Base-by-base conservation (phyloP, 2,329 filamentous ascomycete species). In the Phialocephala sp. region DNA sequence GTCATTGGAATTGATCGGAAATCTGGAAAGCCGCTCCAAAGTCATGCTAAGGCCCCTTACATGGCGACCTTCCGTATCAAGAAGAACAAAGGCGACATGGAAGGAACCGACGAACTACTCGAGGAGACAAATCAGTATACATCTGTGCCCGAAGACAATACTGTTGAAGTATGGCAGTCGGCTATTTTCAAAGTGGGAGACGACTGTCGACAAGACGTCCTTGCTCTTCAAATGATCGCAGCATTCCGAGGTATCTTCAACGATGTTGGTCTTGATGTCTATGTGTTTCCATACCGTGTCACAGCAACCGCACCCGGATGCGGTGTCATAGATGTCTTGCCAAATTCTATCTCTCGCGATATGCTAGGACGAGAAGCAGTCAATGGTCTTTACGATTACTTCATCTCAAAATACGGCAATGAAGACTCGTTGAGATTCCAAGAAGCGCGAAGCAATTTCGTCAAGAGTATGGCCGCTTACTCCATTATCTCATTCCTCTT, bases 141-240 rank as follows among this genome's bases (percentile, higher is more conserved):
- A 6, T 74, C 74, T 20, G 71, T 72, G 22, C 75, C 75, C 8
- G 73, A 74, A 35, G 80, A 81, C 61, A 87, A 85, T 73, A 92
- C 88, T 0, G 88, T 97, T 71, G 96, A 99, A 78, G 91, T 94
- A n/a, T 98, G 95, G 96, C 95, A 99, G 78, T 97, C 93, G 1
- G 95, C 94, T 64, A 99, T 99, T 75, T 99, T 99, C 88, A 99
- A 99, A 78, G 96, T 99, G 58, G 95, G 95, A 68, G 95, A 99
- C 77, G 95, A 99, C 78, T 98, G 95, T 77, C 91, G 95, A 59
- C 95, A 99, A 80, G 96, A 99, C 74, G 91, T 99, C 60, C 84
- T 99, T 66, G 95, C 95, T 1, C 83, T 99, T 68, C 95, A 99
- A 79, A 96, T 99, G 91, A 97, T 99, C 77, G 90, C 95, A 0